A percentile compares a stretch with the other conserved stretches of the same genome.
phyloP scores from a whole-genome alignment of 1,284 basidiomycete species.

The Rhodotorula sp. region DNA sequence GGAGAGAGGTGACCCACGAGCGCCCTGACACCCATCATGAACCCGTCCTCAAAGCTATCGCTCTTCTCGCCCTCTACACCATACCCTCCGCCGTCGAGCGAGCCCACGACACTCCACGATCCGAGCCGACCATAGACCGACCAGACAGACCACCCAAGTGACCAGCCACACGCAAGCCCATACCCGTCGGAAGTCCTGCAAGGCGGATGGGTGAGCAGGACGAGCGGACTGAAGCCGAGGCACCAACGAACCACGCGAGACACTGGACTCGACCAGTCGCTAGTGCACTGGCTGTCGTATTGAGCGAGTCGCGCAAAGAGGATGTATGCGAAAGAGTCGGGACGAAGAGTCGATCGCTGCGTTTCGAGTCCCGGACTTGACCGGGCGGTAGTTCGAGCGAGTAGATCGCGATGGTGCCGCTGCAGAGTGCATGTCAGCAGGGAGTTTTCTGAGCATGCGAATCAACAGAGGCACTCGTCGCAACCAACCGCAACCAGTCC shows the following conservation, averaged over 20 bases:
- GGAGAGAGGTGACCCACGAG: too few relatives aligned
- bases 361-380: not conserved
- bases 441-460: accelerated
- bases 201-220: not conserved
- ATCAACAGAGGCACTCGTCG: conserved; percentile 25
- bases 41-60: conserved; percentile 62
- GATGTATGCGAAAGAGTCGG: conserved; percentile 46
- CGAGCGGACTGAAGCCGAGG: not conserved
- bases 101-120: conserved; percentile 63
- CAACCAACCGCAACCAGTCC: conserved; percentile 34
- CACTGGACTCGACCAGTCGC: conserved; percentile 67
- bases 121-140: conserved; percentile 85
- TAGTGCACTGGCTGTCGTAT: conserved; percentile 47
- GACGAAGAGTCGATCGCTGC: conserved; percentile 18
- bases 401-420: conserved; percentile 45
- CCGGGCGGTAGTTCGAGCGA: conserved; percentile 4
- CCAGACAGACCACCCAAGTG: conserved; percentile 84
- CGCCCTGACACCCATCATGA: conserved; percentile 70
- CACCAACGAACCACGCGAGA: conserved; percentile 62
- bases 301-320: conserved; percentile 45
- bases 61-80: conserved; percentile 51
- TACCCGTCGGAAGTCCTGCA: conserved; percentile 85
- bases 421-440: conserved; percentile 2
- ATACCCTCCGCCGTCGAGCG: conserved; percentile 51
- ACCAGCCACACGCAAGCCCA: conserved; percentile 93